phyloP scores from a whole-genome alignment of 306 rosid genomes.

The Datisca glomerata region DNA sequence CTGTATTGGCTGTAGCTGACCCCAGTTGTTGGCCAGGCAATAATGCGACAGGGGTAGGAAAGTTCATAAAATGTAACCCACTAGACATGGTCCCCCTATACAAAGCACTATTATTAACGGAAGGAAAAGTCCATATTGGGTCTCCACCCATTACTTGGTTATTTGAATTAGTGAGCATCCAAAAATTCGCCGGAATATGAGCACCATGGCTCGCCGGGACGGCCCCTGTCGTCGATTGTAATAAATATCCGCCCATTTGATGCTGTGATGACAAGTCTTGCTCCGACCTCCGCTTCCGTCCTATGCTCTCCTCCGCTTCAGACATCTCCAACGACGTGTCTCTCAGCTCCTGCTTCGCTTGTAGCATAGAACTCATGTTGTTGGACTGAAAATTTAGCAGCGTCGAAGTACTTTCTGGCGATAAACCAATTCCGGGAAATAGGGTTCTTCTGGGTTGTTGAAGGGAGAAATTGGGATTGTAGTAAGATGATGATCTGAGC shows the following conservation, averaged over 20 bases:
- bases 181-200: slow-evolving; percentile 70
- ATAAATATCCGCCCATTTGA: slow-evolving; percentile 56
- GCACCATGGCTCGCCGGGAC: slow-evolving; percentile 44
- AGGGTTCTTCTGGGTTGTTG: slow-evolving; percentile 26
- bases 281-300: slow-evolving; percentile 50
- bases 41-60: slow-evolving; percentile 58
- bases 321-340: slow-evolving; percentile 54
- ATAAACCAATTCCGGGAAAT: slow-evolving; percentile 49
- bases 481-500: slow-evolving; percentile 64
- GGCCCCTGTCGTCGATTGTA: slow-evolving; percentile 50
- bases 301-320: slow-evolving; percentile 46
- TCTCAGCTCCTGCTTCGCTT: slow-evolving; percentile 63
- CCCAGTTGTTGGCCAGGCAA: slow-evolving; percentile 62
- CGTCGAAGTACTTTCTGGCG: slow-evolving; percentile 31
- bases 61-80: slow-evolving; percentile 90
- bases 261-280: slow-evolving; percentile 47
- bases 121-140: slow-evolving; percentile 85
- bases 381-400: slow-evolving; percentile 62
- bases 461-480: slow-evolving; percentile 57
- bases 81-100: slow-evolving; percentile 61
- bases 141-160: slow-evolving; percentile 79
- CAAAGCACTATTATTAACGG: slow-evolving; percentile 44
- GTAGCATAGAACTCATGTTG: slow-evolving; percentile 27
- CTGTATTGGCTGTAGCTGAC: slow-evolving; percentile 4
- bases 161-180: slow-evolving; percentile 76